phyloP scores from a whole-genome alignment of 2,329 filamentous ascomycete species.

The Hirsutella thompsonii region DNA sequence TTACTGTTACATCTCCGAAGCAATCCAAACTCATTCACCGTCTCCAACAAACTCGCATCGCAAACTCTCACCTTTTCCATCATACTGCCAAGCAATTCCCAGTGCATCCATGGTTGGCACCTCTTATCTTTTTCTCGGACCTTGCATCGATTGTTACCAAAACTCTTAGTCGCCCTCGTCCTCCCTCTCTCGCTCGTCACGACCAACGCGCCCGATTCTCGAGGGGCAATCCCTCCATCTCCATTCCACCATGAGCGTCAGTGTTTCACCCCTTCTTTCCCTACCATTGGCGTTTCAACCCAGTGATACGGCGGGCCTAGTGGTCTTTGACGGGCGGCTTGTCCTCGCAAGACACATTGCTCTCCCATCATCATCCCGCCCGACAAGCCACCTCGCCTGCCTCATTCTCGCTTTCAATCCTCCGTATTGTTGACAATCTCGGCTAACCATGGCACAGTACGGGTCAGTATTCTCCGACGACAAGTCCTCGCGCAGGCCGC shows the following conservation, averaged over 20 bases:
- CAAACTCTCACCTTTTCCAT: no score
- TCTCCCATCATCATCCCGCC: neutral
- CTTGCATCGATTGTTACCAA: neutral
- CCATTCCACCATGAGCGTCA: slow-evolving; percentile 14
- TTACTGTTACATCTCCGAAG: neutral
- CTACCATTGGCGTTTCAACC: slow-evolving; percentile 11
- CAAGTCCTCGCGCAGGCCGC: neutral
- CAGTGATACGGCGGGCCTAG: slow-evolving; percentile 1
- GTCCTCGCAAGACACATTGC: neutral
- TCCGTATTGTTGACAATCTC: slow-evolving; percentile 2
- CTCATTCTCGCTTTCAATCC: neutral
- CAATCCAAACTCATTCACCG: neutral
- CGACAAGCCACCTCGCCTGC: neutral
- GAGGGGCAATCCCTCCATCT: slow-evolving; percentile 2
- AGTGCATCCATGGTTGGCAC: no score
- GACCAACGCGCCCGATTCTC: neutral
- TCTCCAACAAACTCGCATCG: neutral
- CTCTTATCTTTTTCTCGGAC: neutral
- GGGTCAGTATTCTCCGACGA: slow-evolving; percentile 29
- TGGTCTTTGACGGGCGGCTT: neutral
- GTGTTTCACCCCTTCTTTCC: slow-evolving; percentile 11
- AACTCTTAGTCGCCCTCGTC: neutral
- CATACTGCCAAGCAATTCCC: no score
- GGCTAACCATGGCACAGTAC: slow-evolving; percentile 31
- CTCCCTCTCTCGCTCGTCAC: neutral